These are phyloP conservation scores for Penicillium concentricum DNA, from an alignment of 2,329 filamentous ascomycete genomes.

Conservation along the genomic window DNA sequence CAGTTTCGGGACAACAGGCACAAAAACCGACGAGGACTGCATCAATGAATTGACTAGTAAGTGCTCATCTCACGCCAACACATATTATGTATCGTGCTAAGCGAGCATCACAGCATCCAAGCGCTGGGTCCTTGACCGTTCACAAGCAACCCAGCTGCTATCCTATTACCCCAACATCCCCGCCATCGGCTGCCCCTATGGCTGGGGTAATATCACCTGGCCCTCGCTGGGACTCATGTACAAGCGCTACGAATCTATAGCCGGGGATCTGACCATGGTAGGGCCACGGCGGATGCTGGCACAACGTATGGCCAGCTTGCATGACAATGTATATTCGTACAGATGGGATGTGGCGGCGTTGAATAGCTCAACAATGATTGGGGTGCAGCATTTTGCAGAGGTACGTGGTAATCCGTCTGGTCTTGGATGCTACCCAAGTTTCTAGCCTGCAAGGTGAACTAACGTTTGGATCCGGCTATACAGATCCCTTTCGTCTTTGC, in stretches of 20 bases:
- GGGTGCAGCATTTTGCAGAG: constrained; percentile 33
- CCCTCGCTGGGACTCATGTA: constrained; percentile 27
- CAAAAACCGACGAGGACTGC: constrained; percentile 57
- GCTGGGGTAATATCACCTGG: constrained; percentile 35
- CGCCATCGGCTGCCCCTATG: constrained; percentile 48
- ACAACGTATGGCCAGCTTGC: constrained; percentile 23
- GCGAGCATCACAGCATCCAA: constrained; percentile 19
- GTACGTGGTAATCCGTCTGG: constrained; percentile 12
- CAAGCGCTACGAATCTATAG: constrained; percentile 33
- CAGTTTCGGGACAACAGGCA: constrained; percentile 51
- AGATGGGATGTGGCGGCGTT: constrained; percentile 32
- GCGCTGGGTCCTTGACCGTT: constrained; percentile 28
- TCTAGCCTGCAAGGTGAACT: not conserved
- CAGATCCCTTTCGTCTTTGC: constrained; percentile 36
- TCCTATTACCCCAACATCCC: constrained; percentile 54
- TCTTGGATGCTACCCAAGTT: not conserved
- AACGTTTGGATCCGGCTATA: not conserved
- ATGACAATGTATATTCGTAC: constrained; percentile 26
- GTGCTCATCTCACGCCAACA: not conserved
- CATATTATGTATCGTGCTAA: constrained; percentile 12
- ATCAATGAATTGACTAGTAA: constrained; percentile 32
- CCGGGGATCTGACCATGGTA: constrained; percentile 30
- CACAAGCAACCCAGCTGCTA: constrained; percentile 41
- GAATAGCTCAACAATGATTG: constrained; percentile 27
- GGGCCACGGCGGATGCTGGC: constrained; percentile 31